phyloP scores from a whole-genome alignment of 768 basidiomycete species.

The Podaxis sp. region DNA sequence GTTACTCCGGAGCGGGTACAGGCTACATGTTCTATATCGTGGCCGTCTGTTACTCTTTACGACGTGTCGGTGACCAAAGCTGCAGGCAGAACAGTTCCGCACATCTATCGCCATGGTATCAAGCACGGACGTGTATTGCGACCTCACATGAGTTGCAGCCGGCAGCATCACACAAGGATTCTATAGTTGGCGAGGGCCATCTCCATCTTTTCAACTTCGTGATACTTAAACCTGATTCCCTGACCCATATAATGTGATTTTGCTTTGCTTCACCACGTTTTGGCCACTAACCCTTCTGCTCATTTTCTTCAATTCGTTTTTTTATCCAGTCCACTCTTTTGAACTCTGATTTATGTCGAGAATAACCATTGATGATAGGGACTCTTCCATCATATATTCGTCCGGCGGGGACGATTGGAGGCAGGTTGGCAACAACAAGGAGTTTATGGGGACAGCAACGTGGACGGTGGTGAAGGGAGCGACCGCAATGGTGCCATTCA shows the following conservation, averaged over 20 bases:
- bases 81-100: conserved; percentile 5
- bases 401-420: background rate
- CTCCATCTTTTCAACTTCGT: background rate
- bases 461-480: background rate
- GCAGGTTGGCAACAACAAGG: too few relatives aligned
- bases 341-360: background rate
- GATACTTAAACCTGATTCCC: background rate
- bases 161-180: background rate
- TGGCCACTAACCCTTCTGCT: background rate
- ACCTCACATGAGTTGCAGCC: background rate
- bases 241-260: background rate
- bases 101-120: background rate
- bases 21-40: too few relatives aligned
- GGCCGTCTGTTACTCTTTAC: too few relatives aligned
- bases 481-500: background rate
- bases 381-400: conserved; percentile 1
- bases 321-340: background rate
- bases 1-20: too few relatives aligned
- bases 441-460: background rate
- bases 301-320: background rate
- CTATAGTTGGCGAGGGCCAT: background rate
- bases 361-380: background rate
- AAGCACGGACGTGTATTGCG: background rate
- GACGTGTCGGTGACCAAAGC: background rate
- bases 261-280: background rate